Evolutionary conservation across 1,284 basidiomycete genomes (phyloP), one percentile per base, ranked within the genome.

Genomic region (Neonothopanus nambi): DNA sequence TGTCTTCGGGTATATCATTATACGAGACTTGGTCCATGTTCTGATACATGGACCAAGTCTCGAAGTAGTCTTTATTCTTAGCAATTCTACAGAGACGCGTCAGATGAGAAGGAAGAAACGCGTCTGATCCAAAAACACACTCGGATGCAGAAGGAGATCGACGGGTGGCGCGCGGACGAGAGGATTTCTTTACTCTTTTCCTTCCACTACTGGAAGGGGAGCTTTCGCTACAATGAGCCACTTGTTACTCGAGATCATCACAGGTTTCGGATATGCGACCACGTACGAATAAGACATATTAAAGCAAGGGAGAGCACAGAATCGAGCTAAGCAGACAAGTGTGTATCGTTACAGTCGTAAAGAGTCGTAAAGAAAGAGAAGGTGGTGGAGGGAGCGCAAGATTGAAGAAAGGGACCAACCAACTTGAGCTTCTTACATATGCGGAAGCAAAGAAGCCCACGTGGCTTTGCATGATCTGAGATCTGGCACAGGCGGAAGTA

Each of bases 31-130:
- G 71, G 57, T 75, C 71, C 55, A 71, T 70, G 48, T 67, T 63
- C 55, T 75, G 72, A 56, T 70, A 65, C 9, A 66, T 66, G 13
- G 66, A 65, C 76, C 74, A 76, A 30, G 69, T 71, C 57, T 76
- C 75, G 41, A 75, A 76, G 56, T 69, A 66, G 38, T 65, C 64
- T 30, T 68, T 51, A 61, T 71, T 76, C 21, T 69, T 68, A 26
- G 75, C 74, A 54, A 77, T 76, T 54, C 74, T 75, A 44, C 24
- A 24, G 7, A 11, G 40, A 30, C 40, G 23, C 38, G 20, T 54
- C 33, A 38, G 45, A n/a, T 23, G 13, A n/a, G 6, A 3, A 17
- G 40, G 9, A 18, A 12, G 40, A 33, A n/a, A n/a, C n/a, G 13
- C 40, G 42, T 7, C 20, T 20, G 15, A 41, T 17, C 18, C 24